Evolutionary conservation across 2,329 filamentous ascomycete genomes (phyloP).

Genomic region (Colletotrichum orbiculare): DNA sequence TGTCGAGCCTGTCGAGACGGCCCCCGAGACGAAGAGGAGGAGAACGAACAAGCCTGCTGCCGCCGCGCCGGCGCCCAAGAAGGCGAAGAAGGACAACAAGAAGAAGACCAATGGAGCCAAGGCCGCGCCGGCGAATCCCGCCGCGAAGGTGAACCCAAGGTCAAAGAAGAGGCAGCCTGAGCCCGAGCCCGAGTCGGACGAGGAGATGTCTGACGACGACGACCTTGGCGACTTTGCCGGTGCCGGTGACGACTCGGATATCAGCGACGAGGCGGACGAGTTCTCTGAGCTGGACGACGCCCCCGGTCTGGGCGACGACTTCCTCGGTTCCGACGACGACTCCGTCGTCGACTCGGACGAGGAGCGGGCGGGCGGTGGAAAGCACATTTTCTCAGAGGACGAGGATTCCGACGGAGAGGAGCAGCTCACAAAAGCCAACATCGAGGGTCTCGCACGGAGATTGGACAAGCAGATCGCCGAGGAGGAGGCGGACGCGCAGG

Average conservation of each 20-base stretch:
- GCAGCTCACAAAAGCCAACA: conserved; percentile 93
- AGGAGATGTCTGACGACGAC: conserved; percentile 40
- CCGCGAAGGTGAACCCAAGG: conserved; percentile 39
- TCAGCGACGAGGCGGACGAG: conserved; percentile 58
- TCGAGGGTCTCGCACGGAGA: conserved; percentile 88
- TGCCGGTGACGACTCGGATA: conserved; percentile 49
- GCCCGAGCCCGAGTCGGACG: conserved; percentile 26
- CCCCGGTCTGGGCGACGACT: conserved; percentile 65
- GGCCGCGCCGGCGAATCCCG: conserved; percentile 39
- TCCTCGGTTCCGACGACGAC: conserved; percentile 65
- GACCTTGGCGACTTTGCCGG: conserved; percentile 46
- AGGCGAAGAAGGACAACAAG: conserved; percentile 46
- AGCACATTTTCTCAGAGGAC: conserved; percentile 93
- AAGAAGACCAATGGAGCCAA: conserved; percentile 48
- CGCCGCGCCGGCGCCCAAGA: conserved; percentile 44
- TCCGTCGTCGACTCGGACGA: conserved; percentile 80
- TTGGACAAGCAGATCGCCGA: conserved; percentile 81
- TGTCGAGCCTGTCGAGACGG: conserved; percentile 64
- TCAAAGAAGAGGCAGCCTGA: conserved; percentile 45
- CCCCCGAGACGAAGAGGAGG: conserved; percentile 73
- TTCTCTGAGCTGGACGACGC: conserved; percentile 56
- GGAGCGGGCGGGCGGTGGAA: conserved; percentile 61
- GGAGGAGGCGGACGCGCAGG: conserved; percentile 84
- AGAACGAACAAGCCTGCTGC: conserved; percentile 47
- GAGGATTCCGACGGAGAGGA: conserved; percentile 91